Evolutionary conservation across 129 eudicot species (phyloP), one percentile per base, ranked within the genome.

Genomic region (Logfia minima): DNA sequence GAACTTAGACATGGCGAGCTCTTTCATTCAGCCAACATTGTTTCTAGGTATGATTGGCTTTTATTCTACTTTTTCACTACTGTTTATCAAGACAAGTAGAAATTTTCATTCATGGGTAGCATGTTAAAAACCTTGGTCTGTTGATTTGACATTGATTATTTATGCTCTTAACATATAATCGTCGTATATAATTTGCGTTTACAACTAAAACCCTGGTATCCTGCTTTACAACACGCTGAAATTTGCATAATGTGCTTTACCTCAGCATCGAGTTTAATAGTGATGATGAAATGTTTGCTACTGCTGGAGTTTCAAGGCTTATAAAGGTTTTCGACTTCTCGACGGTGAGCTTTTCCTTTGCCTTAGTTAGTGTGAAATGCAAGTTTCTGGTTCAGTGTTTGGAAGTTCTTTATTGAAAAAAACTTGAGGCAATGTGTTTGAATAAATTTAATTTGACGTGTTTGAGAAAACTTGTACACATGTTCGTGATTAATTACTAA

Each of bases 261-360:
- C 53, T 70, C 85, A 89, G 94, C 84, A 89, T 89, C 77, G 94
- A 89, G 72, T 89, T 86, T 83, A 89, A 89, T 68, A 83, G 91
- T 19, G 94, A 89, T 83, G 94, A 89, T 82, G 94, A 86, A 78
- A 19, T 86, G 67, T 85, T 89, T 86, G 94, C 94, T 83, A 89
- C 94, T 58, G 94, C 94, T 82, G 94, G 90, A 8, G 94, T 89
- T 80, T 89, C 94, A 74, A 82, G 89, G 75, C 83, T 87, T 64
- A 89, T 89, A 70, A 89, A 89, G 75, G 86, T 89, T 59, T 89
- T 89, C 77, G 85, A 89, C 80, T 89, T 82, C 59, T 79, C 91
- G 37, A 84, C 89, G 79, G 94, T 89, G 48, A 86, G 89, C 72
- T 52, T 77, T 71, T 75, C 58, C 19, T 58, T 69, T 83, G 56